Conservation (phyloP, 2,329 filamentous ascomycete genomes). For the Trichoderma hamatum region DNA sequence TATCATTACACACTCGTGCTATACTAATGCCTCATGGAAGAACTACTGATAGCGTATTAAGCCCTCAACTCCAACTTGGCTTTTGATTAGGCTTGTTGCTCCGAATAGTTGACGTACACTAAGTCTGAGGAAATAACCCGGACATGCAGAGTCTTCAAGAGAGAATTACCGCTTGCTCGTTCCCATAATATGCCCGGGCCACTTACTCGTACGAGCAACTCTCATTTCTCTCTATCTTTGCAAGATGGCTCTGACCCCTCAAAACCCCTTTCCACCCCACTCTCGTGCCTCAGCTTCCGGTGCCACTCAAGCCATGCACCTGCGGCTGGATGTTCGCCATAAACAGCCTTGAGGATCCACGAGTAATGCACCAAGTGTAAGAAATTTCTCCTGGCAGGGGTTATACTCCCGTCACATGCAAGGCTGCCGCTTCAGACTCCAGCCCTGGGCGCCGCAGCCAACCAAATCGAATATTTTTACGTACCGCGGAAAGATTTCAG, state of each 20-base stretch:
- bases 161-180: not conserved
- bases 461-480: slow-evolving; percentile 20
- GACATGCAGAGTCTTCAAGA: not conserved
- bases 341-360: slow-evolving; percentile 2
- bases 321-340: slow-evolving; percentile 3
- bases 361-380: slow-evolving; percentile 23
- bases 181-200: not conserved
- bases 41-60: not conserved
- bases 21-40: not conserved
- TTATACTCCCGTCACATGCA: slow-evolving; percentile 20
- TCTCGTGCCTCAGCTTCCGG: slow-evolving; percentile 22
- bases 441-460: not conserved
- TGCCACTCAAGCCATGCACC: slow-evolving; percentile 14
- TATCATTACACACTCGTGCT: not conserved
- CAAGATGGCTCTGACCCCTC: not conserved
- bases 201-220: slow-evolving; percentile 9
- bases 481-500: not conserved
- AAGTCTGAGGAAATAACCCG: not conserved
- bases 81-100: not conserved
- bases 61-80: not conserved
- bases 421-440: slow-evolving; percentile 18
- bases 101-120: not conserved
- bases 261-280: slow-evolving; percentile 25
- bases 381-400: slow-evolving; percentile 23
- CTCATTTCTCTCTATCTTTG: slow-evolving; percentile 1